These are phyloP conservation scores for Dispira parvispora DNA, from an alignment of 192 early-diverging fungal genomes.

Conservation along the genomic window DNA sequence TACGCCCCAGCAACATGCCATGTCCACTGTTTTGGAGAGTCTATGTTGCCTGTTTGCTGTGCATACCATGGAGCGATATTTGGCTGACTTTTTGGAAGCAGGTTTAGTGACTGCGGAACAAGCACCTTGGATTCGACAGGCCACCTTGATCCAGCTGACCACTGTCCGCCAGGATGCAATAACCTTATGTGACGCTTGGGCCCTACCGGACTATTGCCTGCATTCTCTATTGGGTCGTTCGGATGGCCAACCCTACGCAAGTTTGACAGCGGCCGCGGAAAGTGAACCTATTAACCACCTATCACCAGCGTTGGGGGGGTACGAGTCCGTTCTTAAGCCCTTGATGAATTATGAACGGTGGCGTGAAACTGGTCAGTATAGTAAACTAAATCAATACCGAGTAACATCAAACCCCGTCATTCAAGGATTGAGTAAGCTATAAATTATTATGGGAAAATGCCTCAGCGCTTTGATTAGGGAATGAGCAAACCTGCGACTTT, in stretches of 20 bases:
- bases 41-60: constrained; percentile 37
- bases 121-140: constrained; percentile 27
- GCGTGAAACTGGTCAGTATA: background rate
- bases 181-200: constrained; percentile 64
- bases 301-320: constrained; percentile 33
- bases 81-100: constrained; percentile 39
- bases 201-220: constrained; percentile 53
- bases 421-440: too few species aligned
- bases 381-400: background rate
- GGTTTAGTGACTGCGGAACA: constrained; percentile 36
- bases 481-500: too few species aligned
- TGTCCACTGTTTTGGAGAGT: constrained; percentile 24
- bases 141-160: constrained; percentile 34
- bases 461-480: too few species aligned
- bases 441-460: too few species aligned
- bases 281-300: constrained; percentile 57
- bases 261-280: constrained; percentile 53
- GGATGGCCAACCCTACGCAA: constrained; percentile 68
- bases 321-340: constrained; percentile 20
- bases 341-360: background rate
- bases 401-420: background rate
- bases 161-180: constrained; percentile 61
- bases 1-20: constrained; percentile 10
- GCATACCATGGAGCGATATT: constrained; percentile 46
- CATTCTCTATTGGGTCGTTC: constrained; percentile 60